Evolutionary conservation across 257 asterid genomes (phyloP).

Genomic region (Solanum sejunctum): DNA sequence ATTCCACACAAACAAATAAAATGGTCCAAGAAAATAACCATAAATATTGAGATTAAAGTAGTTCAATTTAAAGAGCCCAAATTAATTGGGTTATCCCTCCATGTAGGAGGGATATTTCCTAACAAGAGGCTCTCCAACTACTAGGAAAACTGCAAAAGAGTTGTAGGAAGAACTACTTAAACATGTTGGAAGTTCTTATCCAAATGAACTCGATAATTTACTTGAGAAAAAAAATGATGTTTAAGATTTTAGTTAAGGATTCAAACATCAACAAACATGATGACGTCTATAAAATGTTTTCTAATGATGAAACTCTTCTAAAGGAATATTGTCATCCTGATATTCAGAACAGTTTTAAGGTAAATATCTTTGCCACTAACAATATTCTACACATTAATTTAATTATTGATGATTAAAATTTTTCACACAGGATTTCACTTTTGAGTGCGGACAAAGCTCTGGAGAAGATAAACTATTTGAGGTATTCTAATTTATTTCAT

Average conservation of each 20-base stretch:
- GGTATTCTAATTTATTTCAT: background rate
- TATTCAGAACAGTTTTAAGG: no score
- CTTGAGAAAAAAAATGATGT: background rate
- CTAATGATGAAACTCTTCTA: background rate
- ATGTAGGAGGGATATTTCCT: no score
- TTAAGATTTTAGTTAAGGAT: background rate
- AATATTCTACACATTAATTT: no score
- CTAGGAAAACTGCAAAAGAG: background rate
- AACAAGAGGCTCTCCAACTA: background rate
- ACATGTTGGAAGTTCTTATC: background rate
- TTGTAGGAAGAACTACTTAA: background rate
- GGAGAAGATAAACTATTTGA: background rate
- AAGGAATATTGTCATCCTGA: background rate
- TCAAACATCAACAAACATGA: no score
- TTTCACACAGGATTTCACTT: no score
- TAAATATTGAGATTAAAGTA: no score
- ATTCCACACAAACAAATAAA: no score
- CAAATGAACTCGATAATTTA: background rate
- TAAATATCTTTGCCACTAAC: background rate
- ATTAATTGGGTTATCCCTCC: no score
- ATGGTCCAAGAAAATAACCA: no score
- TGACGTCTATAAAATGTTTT: background rate
- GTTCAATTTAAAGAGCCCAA: no score
- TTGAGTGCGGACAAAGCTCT: background rate
- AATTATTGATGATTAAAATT: no score